Conservation (phyloP, 768 basidiomycete species). For the Crassisporium funariophilum region DNA sequence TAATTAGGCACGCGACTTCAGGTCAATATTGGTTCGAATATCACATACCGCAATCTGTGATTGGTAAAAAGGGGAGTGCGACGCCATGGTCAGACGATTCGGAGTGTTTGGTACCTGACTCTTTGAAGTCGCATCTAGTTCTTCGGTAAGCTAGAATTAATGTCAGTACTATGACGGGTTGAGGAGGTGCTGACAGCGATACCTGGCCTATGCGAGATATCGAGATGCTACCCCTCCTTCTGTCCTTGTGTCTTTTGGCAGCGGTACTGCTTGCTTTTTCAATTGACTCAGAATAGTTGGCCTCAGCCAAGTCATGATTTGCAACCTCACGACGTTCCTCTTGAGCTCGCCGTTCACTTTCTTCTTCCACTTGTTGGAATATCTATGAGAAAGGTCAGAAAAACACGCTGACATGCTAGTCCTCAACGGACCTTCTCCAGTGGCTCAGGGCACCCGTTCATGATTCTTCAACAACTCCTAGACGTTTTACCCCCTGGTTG, state of each 20-base stretch:
- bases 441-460: slow-evolving; percentile 30
- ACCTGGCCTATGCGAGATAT: slow-evolving; percentile 67
- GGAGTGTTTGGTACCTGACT: slow-evolving; percentile 30
- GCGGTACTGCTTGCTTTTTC: slow-evolving; percentile 20
- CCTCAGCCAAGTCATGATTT: slow-evolving; percentile 1
- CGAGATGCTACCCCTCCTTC: slow-evolving; percentile 54
- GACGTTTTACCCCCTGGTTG: background rate
- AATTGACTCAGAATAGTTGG: too few species aligned
- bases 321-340: slow-evolving; percentile 25
- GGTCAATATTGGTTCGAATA: too few species aligned
- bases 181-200: slow-evolving; percentile 5
- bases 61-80: slow-evolving; percentile 52
- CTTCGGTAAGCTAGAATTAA: slow-evolving; percentile 24
- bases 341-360: slow-evolving; percentile 52
- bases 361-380: slow-evolving; percentile 59
- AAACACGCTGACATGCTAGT: background rate
- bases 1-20: slow-evolving; percentile 1
- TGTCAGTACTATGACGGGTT: slow-evolving; percentile 2
- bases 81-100: slow-evolving; percentile 40
- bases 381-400: slow-evolving; percentile 39
- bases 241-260: slow-evolving; percentile 33
- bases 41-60: slow-evolving; percentile 44
- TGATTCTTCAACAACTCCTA: slow-evolving; percentile 1
- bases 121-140: slow-evolving; percentile 23
- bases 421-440: slow-evolving; percentile 30